Base-by-base conservation (phyloP, 371 early-diverging fungal species). In the Parasitella parasitica region DNA sequence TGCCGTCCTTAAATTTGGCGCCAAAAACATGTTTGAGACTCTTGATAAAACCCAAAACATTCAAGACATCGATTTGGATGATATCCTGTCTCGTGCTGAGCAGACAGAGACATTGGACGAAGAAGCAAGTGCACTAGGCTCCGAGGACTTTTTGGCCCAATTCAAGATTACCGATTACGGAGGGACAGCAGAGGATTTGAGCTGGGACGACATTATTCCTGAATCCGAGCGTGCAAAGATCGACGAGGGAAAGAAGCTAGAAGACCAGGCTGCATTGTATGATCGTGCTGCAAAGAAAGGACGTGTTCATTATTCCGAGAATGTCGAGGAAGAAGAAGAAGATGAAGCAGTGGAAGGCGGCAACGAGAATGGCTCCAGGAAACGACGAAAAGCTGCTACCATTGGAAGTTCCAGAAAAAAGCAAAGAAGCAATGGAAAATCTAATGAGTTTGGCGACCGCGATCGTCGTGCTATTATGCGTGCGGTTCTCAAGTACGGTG, bases 131-230 rank as follows among this genome's bases (percentile, higher is more conserved):
- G 80, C 83, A 0, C 68, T 84, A 8, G 94, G 92, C 11, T 88
- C 90, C 13, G 94, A 94, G 34, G 98, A 95, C 66, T 98, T 98
- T 73, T 75, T 97, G 65, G 86, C 90, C 26, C 96, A 97, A 76
- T 98, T 97, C 82, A 87, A 92, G 70, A 93, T 96, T 20, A 92
- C 96, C 0, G 97, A 98, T 71, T 93, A 91, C 66, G 92, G 89
- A 50, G 93, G 93, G 6, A 87, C 82, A 0, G 82, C 84, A 55
- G 79, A 83, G 35, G 89, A 90, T 57, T 72, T 95, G 64, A 83
- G 82, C 15, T 99, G 98, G 98, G 96, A 97, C 13, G 96, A 97
- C 4, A 94, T 99, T 59, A 95, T 99, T 57, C 98, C 98, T 15
- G 87, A 89, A 57, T 84, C 86, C 3, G 95, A 95, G 59, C 86